phyloP scores from a whole-genome alignment of 108 stramenopile genomes.

The Aurantiochytrium sp. region DNA sequence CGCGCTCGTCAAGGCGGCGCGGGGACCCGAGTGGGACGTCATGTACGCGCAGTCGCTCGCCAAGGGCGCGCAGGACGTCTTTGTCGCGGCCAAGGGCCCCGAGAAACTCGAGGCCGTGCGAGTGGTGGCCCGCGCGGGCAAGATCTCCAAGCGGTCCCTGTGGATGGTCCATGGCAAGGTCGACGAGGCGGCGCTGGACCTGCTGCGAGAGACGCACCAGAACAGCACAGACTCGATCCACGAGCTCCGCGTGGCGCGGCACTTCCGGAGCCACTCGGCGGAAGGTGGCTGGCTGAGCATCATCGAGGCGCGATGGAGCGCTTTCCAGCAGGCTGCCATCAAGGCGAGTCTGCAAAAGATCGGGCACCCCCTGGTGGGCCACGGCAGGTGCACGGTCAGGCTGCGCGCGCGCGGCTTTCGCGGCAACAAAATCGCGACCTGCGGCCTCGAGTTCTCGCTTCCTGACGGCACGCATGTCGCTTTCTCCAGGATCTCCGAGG shows the following conservation, averaged over 20 bases:
- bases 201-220: not conserved
- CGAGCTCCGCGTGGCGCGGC: not conserved
- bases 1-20: not conserved
- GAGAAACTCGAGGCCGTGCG: not conserved
- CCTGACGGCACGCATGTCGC: not conserved
- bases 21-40: not conserved
- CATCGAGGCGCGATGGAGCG: not conserved
- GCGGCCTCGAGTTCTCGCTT: not conserved
- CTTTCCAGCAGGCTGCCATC: not conserved
- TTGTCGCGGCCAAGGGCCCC: not conserved
- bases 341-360: not conserved
- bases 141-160: not conserved
- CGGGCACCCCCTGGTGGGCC: not conserved
- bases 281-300: not conserved
- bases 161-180: constrained; percentile 1
- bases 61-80: not conserved
- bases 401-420: not conserved
- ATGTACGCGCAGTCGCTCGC: not conserved
- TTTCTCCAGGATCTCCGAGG: not conserved
- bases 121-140: not conserved
- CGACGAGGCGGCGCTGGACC: not conserved
- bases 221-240: not conserved
- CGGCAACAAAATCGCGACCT: not conserved
- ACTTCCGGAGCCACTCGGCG: not conserved
- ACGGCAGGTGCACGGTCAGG: not conserved